phyloP scores from a whole-genome alignment of 202 grass and related monocot genomes.

The Carex sylvatica region DNA sequence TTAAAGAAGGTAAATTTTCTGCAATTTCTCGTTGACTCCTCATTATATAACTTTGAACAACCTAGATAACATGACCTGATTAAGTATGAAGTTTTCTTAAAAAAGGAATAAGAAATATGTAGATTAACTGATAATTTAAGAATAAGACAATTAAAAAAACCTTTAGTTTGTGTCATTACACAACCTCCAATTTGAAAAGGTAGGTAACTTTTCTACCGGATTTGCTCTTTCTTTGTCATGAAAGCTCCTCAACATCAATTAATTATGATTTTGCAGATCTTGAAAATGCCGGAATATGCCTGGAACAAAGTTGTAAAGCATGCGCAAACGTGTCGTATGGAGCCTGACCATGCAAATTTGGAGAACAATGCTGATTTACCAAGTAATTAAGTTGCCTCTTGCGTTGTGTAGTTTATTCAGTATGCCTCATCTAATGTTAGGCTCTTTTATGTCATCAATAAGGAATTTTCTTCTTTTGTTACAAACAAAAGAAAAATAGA shows the following conservation, averaged over 20 bases:
- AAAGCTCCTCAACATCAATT: not conserved
- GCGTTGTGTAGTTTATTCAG: not conserved
- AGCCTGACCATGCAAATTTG: not conserved
- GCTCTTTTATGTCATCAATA: not conserved
- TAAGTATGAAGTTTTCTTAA: no score
- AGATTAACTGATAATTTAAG: no score
- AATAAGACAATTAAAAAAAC: no score
- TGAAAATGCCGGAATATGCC: not conserved
- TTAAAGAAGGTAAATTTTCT: conserved; percentile 14
- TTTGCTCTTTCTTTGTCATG: not conserved
- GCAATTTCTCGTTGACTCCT: no score
- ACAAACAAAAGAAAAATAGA: not conserved
- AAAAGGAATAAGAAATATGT: no score
- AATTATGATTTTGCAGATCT: conserved; percentile 16
- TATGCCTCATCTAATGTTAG: not conserved
- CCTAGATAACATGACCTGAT: no score
- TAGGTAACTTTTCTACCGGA: not conserved
- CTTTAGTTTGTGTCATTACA: no score
- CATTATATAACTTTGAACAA: no score
- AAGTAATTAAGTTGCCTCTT: conserved; percentile 13
- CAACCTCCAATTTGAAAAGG: no score
- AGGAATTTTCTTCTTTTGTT: no score
- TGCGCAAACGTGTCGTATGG: not conserved
- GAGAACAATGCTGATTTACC: not conserved
- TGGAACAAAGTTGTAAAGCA: conserved; percentile 23